These are phyloP conservation scores for Xylaria venustula DNA, from an alignment of 495 filamentous ascomycete species.

Conservation along the genomic window DNA sequence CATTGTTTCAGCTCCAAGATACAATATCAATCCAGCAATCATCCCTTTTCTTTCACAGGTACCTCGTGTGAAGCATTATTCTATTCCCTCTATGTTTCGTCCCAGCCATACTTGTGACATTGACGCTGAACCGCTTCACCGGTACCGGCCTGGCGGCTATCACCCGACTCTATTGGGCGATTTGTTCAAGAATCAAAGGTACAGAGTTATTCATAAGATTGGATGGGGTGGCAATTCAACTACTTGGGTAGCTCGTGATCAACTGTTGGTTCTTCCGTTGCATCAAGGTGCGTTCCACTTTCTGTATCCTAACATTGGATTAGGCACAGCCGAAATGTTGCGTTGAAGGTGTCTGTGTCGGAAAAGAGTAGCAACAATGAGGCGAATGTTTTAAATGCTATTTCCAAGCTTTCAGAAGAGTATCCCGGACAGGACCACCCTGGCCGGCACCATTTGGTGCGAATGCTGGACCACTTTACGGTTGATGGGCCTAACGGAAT, in stretches of 20 bases:
- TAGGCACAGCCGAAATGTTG: conserved; percentile 1
- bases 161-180: conserved; percentile 47
- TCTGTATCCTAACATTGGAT: neutral
- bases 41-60: neutral
- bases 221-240: conserved; percentile 48
- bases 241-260: conserved; percentile 46
- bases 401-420: neutral
- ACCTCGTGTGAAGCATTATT: neutral
- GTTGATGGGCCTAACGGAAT: conserved; percentile 2
- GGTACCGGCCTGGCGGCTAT: conserved; percentile 24
- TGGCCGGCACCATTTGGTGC: neutral
- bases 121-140: conserved; percentile 13
- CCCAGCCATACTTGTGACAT: neutral
- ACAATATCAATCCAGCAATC: neutral
- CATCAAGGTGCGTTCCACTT: neutral
- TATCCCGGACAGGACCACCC: neutral
- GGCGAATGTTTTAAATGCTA: neutral
- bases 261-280: neutral
- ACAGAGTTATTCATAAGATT: conserved; percentile 46
- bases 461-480: neutral
- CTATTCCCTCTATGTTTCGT: neutral
- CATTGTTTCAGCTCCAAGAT: neutral
- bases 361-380: neutral
- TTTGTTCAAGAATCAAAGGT: conserved; percentile 28
- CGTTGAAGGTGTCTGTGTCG: neutral